These are phyloP conservation scores for Umbelopsis sp. DNA, from an alignment of 192 early-diverging fungal genomes.

Conservation along the genomic window DNA sequence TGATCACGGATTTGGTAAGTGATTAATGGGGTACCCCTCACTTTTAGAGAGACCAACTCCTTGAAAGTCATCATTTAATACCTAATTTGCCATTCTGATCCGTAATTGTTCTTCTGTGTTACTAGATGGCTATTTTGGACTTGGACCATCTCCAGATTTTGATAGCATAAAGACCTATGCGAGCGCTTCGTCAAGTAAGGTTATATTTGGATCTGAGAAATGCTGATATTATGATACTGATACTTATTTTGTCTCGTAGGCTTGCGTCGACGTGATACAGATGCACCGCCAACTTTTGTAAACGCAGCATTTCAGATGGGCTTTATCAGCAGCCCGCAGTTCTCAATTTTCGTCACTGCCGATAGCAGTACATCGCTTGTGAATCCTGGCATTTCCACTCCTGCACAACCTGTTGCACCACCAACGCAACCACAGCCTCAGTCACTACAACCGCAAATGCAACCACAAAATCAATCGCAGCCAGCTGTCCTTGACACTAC, in stretches of 20 bases:
- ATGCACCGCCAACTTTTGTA: background rate
- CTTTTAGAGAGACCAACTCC: background rate
- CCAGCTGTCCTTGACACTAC: background rate
- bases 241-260: background rate
- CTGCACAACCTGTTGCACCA: background rate
- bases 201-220: background rate
- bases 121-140: slow-evolving; percentile 39
- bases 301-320: slow-evolving; percentile 9
- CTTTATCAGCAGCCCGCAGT: slow-evolving; percentile 31
- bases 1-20: slow-evolving; percentile 27
- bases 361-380: background rate
- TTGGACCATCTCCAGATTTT: slow-evolving; percentile 34
- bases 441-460: background rate
- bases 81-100: background rate
- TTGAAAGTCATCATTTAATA: background rate
- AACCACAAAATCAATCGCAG: too few relatives aligned
- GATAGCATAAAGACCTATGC: slow-evolving; percentile 2
- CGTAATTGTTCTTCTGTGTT: background rate
- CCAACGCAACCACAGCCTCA: slow-evolving; percentile 1
- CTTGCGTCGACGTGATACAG: background rate
- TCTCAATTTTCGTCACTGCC: slow-evolving; percentile 30
- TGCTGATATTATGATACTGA: background rate
- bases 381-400: background rate
- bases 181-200: background rate
- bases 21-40: background rate